Evolutionary conservation across 257 asterid genomes (phyloP).

Genomic region (Plantago elongata): DNA sequence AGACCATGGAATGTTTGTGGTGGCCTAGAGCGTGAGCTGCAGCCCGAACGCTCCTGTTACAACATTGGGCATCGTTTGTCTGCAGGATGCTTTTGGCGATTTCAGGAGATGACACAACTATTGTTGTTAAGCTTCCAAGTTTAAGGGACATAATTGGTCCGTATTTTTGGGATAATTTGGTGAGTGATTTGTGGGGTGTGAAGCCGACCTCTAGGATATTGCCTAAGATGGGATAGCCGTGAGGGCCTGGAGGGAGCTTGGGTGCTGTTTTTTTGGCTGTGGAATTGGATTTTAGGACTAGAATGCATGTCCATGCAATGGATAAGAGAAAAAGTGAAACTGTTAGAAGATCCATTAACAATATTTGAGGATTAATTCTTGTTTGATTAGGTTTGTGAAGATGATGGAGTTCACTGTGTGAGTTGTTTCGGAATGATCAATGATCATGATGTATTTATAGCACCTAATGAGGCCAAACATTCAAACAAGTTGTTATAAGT

Average conservation of each 20-base stretch:
- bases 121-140: slow-evolving; percentile 2
- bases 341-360: not conserved
- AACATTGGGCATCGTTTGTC: not conserved
- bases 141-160: slow-evolving; percentile 5
- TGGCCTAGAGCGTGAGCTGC: not conserved
- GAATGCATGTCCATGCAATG: not conserved
- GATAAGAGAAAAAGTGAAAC: not conserved
- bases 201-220: slow-evolving; percentile 1
- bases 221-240: slow-evolving; percentile 4
- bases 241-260: slow-evolving; percentile 4
- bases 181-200: slow-evolving; percentile 1
- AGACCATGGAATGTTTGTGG: not conserved
- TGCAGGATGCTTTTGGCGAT: slow-evolving; percentile 7
- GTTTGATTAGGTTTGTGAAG: no score
- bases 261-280: not conserved
- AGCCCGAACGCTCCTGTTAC: not conserved
- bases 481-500: no score
- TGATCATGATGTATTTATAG: no score
- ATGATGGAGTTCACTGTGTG: no score
- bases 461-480: no score
- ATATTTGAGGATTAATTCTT: not conserved
- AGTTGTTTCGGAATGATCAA: no score
- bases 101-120: slow-evolving; percentile 9
- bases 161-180: slow-evolving; percentile 4
- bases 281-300: not conserved